Conservation (phyloP, 495 filamentous ascomycete species). For the Neurospora africana region DNA sequence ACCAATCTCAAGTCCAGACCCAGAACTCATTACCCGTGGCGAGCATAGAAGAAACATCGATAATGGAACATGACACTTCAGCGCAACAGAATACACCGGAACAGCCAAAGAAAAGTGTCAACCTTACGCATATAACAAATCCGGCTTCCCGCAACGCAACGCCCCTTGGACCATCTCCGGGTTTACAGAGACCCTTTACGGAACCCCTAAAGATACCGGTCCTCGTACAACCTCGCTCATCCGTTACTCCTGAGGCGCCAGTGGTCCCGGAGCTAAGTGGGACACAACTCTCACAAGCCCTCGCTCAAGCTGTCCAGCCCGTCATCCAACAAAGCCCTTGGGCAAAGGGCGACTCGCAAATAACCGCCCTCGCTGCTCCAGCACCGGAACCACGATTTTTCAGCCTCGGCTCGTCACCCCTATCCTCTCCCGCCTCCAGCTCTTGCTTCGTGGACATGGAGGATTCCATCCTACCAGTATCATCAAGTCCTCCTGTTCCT, state of each 20-base stretch:
- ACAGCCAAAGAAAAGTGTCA: background rate
- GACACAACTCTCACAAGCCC: background rate
- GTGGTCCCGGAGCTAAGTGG: background rate
- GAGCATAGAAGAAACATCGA: background rate
- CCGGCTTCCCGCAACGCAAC: background rate
- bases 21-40: background rate
- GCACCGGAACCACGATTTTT: background rate
- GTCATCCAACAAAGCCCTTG: conserved; percentile 2
- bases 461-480: background rate
- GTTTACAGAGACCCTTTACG: background rate
- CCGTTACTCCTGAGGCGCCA: background rate
- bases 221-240: background rate
- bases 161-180: background rate
- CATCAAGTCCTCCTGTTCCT: background rate
- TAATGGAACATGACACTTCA: background rate
- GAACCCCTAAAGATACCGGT: background rate
- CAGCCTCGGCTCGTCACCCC: conserved; percentile 4
- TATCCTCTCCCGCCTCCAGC: conserved; percentile 14
- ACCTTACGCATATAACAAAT: background rate
- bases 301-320: background rate
- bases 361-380: background rate
- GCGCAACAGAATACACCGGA: background rate
- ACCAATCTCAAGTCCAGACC: background rate
- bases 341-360: conserved; percentile 12
- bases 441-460: background rate